Conservation (phyloP, 768 basidiomycete species). For the Phaffia tasmanica region DNA sequence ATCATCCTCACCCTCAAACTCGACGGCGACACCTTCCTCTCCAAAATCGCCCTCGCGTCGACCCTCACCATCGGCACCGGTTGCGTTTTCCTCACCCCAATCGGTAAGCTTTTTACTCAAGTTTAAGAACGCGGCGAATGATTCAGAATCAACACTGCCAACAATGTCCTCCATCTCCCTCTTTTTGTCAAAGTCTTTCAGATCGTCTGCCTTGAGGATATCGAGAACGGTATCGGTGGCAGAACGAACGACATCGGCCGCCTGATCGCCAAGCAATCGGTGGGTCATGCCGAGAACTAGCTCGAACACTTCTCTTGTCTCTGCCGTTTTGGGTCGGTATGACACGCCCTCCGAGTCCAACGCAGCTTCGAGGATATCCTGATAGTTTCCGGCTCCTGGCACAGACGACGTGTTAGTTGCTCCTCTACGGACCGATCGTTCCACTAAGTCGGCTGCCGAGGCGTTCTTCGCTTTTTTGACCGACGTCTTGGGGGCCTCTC, state of each 20-base stretch:
- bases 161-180: constrained; percentile 73
- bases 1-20: constrained; percentile 94
- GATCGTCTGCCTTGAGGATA: constrained; percentile 68
- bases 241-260: constrained; percentile 87
- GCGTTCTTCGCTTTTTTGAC: constrained; percentile 16
- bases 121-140: constrained; percentile 69
- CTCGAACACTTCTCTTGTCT: constrained; percentile 90
- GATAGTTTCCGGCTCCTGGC: constrained; percentile 51
- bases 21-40: constrained; percentile 92
- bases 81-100: constrained; percentile 61
- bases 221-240: constrained; percentile 89
- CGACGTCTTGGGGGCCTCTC: constrained; percentile 50
- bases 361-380: constrained; percentile 88
- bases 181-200: constrained; percentile 97
- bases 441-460: constrained; percentile 38
- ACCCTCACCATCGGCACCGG: constrained; percentile 44
- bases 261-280: constrained; percentile 76
- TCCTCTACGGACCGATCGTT: constrained; percentile 51
- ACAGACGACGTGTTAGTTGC: constrained; percentile 48
- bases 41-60: constrained; percentile 83
- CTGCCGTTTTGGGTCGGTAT: constrained; percentile 84
- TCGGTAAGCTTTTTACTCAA: constrained; percentile 93
- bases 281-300: constrained; percentile 77
- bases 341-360: constrained; percentile 83
- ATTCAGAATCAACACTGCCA: constrained; percentile 59